These are phyloP conservation scores for Panaeolus papilionaceus DNA, from an alignment of 768 basidiomycete species.

Conservation along the genomic window DNA sequence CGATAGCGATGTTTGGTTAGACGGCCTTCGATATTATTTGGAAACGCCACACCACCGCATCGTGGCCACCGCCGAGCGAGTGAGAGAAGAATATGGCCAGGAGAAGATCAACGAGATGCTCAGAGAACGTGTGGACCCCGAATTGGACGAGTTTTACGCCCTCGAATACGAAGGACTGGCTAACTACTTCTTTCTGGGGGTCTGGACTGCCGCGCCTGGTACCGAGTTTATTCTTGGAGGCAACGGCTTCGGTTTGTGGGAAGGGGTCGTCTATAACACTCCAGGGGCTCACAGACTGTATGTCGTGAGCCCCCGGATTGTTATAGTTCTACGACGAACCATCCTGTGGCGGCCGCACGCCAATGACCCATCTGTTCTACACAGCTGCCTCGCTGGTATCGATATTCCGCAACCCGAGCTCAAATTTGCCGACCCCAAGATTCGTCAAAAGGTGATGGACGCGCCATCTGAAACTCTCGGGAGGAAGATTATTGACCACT, in stretches of 20 bases:
- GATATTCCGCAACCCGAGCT: constrained; percentile 23
- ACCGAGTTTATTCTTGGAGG: constrained; percentile 40
- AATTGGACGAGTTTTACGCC: constrained; percentile 31
- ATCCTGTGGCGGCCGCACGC: constrained; percentile 23
- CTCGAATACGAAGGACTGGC: constrained; percentile 35
- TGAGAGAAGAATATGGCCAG: constrained; percentile 29
- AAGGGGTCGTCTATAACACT: constrained; percentile 33
- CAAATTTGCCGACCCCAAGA: background rate
- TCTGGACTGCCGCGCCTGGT: constrained; percentile 42
- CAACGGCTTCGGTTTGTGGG: constrained; percentile 40
- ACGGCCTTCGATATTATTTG: constrained; percentile 38
- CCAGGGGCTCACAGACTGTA: constrained; percentile 37
- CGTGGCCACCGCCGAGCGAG: constrained; percentile 29
- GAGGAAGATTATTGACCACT: constrained; percentile 13
- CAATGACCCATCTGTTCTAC: constrained; percentile 27
- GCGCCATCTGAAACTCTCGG: background rate
- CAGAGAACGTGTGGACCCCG: constrained; percentile 29
- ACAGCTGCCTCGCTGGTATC: constrained; percentile 33
- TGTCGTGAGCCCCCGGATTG: constrained; percentile 41
- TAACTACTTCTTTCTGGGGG: constrained; percentile 37
- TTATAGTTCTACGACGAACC: constrained; percentile 34
- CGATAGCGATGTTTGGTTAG: constrained; percentile 36
- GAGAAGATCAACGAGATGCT: constrained; percentile 28
- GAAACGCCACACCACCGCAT: constrained; percentile 36
- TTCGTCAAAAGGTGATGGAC: background rate